phyloP scores from a whole-genome alignment of 352 stramenopile species.

The Thraustochytrium sp. region DNA sequence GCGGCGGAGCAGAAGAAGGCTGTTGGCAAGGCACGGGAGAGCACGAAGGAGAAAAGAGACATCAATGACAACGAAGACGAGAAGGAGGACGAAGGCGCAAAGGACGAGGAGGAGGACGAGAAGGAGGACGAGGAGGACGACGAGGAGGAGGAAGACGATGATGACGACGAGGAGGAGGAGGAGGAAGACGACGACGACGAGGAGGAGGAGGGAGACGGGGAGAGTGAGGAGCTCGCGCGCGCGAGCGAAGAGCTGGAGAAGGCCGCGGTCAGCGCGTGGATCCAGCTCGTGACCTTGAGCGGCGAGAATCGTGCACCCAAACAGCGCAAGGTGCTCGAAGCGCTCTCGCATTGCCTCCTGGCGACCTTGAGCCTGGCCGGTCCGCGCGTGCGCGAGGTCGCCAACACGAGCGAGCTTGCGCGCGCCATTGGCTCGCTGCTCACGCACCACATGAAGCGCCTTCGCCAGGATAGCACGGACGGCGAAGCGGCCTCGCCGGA shows the following conservation, averaged over 20 bases:
- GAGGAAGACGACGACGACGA: neutral
- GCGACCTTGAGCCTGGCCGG: neutral
- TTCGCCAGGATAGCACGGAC: neutral
- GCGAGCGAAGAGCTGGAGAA: neutral
- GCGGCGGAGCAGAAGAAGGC: neutral
- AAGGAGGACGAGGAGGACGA: too few relatives aligned
- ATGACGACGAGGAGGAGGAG: neutral
- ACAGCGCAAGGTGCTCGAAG: neutral
- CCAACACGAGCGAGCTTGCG: neutral
- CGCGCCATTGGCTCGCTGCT: neutral
- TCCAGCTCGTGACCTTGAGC: neutral
- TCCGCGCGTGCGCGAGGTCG: neutral
- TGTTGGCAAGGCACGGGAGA: neutral
- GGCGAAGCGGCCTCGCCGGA: neutral
- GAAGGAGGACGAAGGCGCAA: too few relatives aligned
- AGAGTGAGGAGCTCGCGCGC: too few relatives aligned
- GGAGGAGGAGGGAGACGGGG: neutral
- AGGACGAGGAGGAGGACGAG: too few relatives aligned
- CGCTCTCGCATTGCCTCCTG: neutral
- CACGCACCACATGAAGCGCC: neutral
- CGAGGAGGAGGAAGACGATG: too few relatives aligned
- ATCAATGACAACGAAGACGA: too few relatives aligned
- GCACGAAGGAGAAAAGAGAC: too few relatives aligned
- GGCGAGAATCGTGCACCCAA: neutral
- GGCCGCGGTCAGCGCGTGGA: neutral